Base-by-base conservation (phyloP, 495 filamentous ascomycete species). In the Trichocladium uniseriatum region DNA sequence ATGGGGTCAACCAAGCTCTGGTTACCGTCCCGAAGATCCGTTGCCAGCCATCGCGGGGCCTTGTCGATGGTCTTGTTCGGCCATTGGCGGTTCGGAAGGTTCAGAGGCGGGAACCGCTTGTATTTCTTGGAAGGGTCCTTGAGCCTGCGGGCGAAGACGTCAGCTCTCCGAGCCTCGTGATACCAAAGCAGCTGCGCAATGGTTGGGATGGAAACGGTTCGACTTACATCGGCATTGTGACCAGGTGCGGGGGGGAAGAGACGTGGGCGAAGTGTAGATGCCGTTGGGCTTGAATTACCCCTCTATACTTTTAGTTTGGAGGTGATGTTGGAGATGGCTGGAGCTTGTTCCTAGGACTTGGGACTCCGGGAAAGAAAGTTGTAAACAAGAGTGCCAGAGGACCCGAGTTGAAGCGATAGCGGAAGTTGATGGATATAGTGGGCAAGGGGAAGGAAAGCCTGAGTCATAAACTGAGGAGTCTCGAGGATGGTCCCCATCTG, bases 61-160 rank as follows among this genome's bases (percentile, higher is more conserved):
- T 87, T 88, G 46, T 83, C 78, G 58, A 92, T 77, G 38, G 75
- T 76, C 70, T 87, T 85, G 52, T 73, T 78, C 9, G 92, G 92
- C 92, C 92, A 98, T 87, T 89, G 82, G 22, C 92, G 83, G 69
- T 96, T 77, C 1, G 84, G 82, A 16, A 98, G 75, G 53, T 89
- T 65, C 46, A 96, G 64, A 37, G 89, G 88, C 57, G 82, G 78
- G 65, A 76, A 76, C 28, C 68, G 72, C 71, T 79, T 84, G 73
- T 98, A 98, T 68, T 98, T 98, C 59, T 73, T 84, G 27, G 86
- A 94, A 28, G 92, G 92, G 63, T 95, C 86, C 66, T 89, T 87
- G 67, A 98, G 87, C 87, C 90, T 96, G 16, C 51, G 52, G 42
- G 27, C 15, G 8, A 14, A 27, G 24, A 14, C 24, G 52, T 63